Base-by-base conservation (phyloP, 371 early-diverging fungal genomes). In the Conidiobolus incongruus region DNA sequence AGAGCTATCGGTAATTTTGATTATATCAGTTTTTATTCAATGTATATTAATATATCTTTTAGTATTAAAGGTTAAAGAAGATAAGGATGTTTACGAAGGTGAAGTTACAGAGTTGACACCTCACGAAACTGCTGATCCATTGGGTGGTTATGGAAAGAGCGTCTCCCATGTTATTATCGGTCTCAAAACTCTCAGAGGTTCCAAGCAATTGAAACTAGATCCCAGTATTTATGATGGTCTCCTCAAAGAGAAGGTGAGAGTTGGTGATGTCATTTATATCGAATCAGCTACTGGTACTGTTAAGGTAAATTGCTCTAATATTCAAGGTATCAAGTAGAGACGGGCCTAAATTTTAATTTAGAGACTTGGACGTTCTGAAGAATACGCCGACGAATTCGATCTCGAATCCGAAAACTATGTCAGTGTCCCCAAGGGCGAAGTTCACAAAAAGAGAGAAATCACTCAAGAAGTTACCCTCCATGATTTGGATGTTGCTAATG, bases 21-120 rank as follows among this genome's bases (percentile, higher is more conserved):
- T 28, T 7, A 8, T 20, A 32, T 40, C n/a, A 39, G 5, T 16
- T 42, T 20, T 1, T 26, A 41, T 13, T 19, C 2, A 35, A 35
- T 17, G n/a, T 6, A 30, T 42, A 12, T 28, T 49, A 49, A 47
- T 21, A 15, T n/a, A 44, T 35, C 2, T 2, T 42, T 4, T 42
- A 72, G 73, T 81, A 4, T 62, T 99, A 39, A 72, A 90, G 23
- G 88, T 98, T 58, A 94, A 95, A 64, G 99, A 99, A 56, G 82
- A 83, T 40, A 91, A 93, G 58, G 91, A 93, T 61, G 94, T 98
- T 2, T 94, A 96, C 53, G 98, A 98, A 63, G 99, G 99, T 45
- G 99, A 99, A 62, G 95, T 99, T 35, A 92, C 91, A 2, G 94
- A 98, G 52, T 59, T 97, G 31, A 81, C 85, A 8, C 90, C 90